Conservation (phyloP, 2,329 filamentous ascomycete species). For the Sporothrix brasiliensis region DNA sequence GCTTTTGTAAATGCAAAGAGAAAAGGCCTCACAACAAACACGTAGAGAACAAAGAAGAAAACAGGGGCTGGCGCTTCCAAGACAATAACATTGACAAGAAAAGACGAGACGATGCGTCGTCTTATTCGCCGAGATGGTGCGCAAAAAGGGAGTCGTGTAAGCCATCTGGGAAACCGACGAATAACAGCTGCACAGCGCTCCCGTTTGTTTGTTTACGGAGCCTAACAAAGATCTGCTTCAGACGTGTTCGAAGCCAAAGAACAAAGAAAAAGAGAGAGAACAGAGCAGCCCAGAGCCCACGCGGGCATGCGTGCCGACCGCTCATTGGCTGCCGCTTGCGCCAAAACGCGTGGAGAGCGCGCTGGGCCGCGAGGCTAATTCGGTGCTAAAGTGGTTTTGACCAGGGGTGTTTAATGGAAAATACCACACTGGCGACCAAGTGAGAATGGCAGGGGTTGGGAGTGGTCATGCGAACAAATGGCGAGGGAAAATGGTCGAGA, state of each 20-base stretch:
- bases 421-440: slow-evolving; percentile 9
- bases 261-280: neutral
- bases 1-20: slow-evolving; percentile 2
- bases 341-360: slow-evolving; percentile 26
- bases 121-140: neutral
- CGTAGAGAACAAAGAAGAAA: slow-evolving; percentile 13
- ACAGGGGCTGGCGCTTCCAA: slow-evolving; percentile 7
- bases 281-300: neutral
- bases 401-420: slow-evolving; percentile 27
- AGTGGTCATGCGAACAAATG: slow-evolving; percentile 17
- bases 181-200: neutral
- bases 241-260: slow-evolving; percentile 17
- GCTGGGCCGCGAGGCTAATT: slow-evolving; percentile 26
- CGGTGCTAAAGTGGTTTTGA: slow-evolving; percentile 19
- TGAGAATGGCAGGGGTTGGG: neutral
- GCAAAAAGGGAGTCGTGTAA: slow-evolving; percentile 6
- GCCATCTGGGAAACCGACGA: neutral
- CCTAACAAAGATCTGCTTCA: slow-evolving; percentile 2
- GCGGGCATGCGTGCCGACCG: neutral
- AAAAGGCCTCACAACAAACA: slow-evolving; percentile 21
- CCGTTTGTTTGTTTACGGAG: slow-evolving; percentile 25
- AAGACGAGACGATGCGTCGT: neutral
- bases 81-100: slow-evolving; percentile 6
- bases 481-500: neutral
- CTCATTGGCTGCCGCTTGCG: slow-evolving; percentile 15